Conservation (phyloP, 208 protist species). For the Angomonas deanei region DNA sequence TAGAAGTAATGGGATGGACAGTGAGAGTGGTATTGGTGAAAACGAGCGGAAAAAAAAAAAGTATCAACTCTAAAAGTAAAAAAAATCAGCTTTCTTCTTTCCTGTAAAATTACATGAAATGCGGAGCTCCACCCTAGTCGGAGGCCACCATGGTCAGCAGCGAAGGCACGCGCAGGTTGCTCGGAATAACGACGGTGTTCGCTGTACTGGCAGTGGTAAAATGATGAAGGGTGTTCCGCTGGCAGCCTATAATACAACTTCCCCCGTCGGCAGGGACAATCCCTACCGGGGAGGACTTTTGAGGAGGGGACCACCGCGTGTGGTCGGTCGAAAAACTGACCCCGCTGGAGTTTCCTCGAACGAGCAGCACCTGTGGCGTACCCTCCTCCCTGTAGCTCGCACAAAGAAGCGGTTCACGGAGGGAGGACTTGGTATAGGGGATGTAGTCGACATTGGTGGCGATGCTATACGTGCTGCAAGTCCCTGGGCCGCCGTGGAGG, state of each 20-base stretch:
- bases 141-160: background rate
- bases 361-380: constrained; percentile 10
- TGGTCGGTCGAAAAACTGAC: constrained; percentile 45
- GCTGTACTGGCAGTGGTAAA: constrained; percentile 2
- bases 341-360: constrained; percentile 46
- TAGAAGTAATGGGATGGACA: background rate
- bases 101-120: too few species aligned
- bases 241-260: constrained; percentile 25
- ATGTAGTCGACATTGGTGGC: constrained; percentile 57
- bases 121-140: background rate
- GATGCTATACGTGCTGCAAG: constrained; percentile 21
- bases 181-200: constrained; percentile 16
- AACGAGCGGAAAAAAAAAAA: background rate
- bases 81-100: too few species aligned
- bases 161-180: constrained; percentile 25
- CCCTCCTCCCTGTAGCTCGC: constrained; percentile 8
- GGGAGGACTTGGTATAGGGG: constrained; percentile 38
- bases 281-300: constrained; percentile 26
- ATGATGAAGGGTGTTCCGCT: constrained; percentile 23
- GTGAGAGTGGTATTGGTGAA: too few species aligned
- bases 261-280: constrained; percentile 33
- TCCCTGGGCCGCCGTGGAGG: constrained; percentile 6
- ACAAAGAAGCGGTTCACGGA: constrained; percentile 29
- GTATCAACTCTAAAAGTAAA: too few species aligned
- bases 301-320: constrained; percentile 24